These are phyloP conservation scores for Phanerochaete sordida DNA, from an alignment of 768 basidiomycete species.

Conservation along the genomic window DNA sequence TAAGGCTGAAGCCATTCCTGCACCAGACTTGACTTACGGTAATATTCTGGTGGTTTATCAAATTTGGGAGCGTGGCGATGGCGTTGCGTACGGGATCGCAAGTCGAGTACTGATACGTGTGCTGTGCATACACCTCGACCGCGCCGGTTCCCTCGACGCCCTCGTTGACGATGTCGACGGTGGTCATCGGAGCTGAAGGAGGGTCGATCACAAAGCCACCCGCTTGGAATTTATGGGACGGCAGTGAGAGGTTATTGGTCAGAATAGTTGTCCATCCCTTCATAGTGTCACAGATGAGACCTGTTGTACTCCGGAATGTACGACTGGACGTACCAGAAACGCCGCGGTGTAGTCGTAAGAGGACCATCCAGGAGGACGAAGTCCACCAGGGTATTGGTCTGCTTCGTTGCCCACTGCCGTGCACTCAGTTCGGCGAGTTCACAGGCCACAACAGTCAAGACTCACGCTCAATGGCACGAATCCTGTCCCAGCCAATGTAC, in stretches of 20 bases:
- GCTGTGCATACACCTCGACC: constrained; percentile 28
- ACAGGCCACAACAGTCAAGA: no score
- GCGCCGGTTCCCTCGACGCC: constrained; percentile 20
- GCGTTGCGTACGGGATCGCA: constrained; percentile 29
- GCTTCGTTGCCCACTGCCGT: constrained; percentile 26
- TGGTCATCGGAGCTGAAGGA: constrained; percentile 23
- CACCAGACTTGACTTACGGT: constrained; percentile 17
- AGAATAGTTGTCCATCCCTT: constrained; percentile 25
- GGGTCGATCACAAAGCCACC: constrained; percentile 25
- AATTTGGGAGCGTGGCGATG: constrained; percentile 27
- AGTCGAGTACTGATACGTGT: constrained; percentile 33
- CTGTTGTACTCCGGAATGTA: neutral
- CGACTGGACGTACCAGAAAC: constrained; percentile 14
- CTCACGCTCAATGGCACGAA: constrained; percentile 26
- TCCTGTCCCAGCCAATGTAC: constrained; percentile 21
- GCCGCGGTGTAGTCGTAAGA: constrained; percentile 22
- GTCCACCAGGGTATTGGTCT: constrained; percentile 23
- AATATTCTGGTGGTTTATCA: constrained; percentile 32
- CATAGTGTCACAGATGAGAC: neutral
- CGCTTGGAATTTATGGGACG: constrained; percentile 19
- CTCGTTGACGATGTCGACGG: constrained; percentile 23
- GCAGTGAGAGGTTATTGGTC: constrained; percentile 15
- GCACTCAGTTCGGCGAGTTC: no score
- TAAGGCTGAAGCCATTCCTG: neutral
- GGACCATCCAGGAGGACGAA: constrained; percentile 18